Conservation (phyloP, 148 eudicot genomes). For the Rhododendron mucronatum region DNA sequence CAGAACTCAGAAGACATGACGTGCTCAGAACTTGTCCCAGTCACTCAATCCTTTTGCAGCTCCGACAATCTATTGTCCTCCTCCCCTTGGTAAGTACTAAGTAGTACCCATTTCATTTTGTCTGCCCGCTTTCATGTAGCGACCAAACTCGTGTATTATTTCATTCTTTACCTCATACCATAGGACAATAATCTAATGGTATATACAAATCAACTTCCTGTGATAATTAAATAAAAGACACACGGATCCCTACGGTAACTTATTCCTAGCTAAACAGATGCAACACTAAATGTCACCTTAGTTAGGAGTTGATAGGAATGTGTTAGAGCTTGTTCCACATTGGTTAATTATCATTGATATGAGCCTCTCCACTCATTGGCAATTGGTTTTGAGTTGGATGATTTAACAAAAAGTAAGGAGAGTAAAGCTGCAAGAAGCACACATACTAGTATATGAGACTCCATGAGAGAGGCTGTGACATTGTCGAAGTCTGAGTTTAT, state of each 20-base stretch:
- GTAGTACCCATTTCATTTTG: background rate
- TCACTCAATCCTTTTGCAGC: background rate
- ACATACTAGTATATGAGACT: conserved; percentile 39
- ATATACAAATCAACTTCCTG: background rate
- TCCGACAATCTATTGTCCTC: background rate
- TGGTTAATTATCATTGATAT: background rate
- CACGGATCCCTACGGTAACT: background rate
- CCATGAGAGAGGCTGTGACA: conserved; percentile 68
- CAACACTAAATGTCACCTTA: background rate
- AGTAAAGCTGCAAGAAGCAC: background rate
- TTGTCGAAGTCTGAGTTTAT: conserved; percentile 79
- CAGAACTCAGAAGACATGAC: background rate
- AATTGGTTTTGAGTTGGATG: background rate
- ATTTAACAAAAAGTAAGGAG: background rate
- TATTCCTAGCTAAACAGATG: background rate
- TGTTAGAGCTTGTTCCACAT: background rate
- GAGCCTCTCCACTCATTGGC: background rate
- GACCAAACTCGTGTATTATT: background rate
- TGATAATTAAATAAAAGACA: background rate
- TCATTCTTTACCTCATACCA: background rate
- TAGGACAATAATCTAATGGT: background rate
- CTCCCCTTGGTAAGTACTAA: background rate
- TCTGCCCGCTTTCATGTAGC: background rate
- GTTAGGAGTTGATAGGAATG: background rate
- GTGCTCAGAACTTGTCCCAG: background rate